These are phyloP conservation scores for Funneliformis mosseae DNA, from an alignment of 192 early-diverging fungal species.

Conservation along the genomic window DNA sequence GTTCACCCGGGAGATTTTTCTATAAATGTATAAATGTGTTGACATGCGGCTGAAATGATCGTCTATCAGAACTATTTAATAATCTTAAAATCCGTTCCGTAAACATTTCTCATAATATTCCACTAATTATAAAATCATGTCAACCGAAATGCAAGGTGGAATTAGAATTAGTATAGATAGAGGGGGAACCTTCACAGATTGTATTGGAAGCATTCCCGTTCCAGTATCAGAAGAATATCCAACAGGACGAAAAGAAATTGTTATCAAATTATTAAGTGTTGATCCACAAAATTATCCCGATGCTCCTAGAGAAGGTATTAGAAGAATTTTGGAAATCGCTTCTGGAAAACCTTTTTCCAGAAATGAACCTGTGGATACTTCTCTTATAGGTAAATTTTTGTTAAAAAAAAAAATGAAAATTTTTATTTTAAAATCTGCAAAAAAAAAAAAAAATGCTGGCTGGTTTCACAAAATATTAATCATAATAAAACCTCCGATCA, in stretches of 20 bases:
- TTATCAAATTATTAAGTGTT: slow-evolving; percentile 89
- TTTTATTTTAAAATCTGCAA: neutral
- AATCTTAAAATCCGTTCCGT: too few species aligned
- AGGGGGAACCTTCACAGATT: slow-evolving; percentile 98
- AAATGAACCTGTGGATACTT: slow-evolving; percentile 70
- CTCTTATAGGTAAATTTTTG: slow-evolving; percentile 54
- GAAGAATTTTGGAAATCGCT: slow-evolving; percentile 80
- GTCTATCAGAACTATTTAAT: too few species aligned
- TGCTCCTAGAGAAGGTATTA: slow-evolving; percentile 93
- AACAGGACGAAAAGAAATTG: slow-evolving; percentile 60
- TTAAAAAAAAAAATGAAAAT: too few species aligned
- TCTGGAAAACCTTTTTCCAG: slow-evolving; percentile 73
- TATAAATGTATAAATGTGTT: too few species aligned
- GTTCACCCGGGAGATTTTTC: too few species aligned
- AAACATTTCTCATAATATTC: too few species aligned
- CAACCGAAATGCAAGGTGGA: neutral
- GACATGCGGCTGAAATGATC: too few species aligned
- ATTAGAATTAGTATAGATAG: slow-evolving; percentile 82
- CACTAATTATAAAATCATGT: slow-evolving; percentile 1
- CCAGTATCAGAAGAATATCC: slow-evolving; percentile 48
- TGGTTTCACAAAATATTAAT: too few species aligned
- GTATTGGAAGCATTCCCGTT: slow-evolving; percentile 74
- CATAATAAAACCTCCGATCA: too few species aligned
- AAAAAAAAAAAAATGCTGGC: too few species aligned
- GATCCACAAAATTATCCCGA: slow-evolving; percentile 90